Base-by-base conservation (phyloP, 1,139 yeast genomes). In the Blastobotrys arbuscula region DNA sequence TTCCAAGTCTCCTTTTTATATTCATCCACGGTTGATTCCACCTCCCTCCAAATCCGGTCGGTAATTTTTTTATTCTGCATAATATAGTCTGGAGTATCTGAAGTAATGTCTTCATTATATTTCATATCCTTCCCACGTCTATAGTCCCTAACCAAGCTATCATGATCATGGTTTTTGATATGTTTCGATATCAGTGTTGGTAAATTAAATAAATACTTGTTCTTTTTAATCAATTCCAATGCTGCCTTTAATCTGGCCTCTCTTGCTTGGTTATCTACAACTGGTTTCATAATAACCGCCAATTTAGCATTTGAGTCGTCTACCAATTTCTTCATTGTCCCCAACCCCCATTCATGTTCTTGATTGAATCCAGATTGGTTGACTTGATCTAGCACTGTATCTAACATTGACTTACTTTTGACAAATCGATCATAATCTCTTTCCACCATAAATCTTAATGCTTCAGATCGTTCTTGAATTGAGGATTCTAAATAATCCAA, bases 401-500 rank as follows among this genome's bases (percentile, higher is more conserved):
- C 89, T 20, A 83, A 65, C 10, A 78, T 70, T 16, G 84, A 78
- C 64, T 92, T 92, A 49, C 90, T 80, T 58, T 81, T 78, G 44
- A 90, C 84, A 57, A 89, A 88, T 57, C 78, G 75, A 49, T 80
- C 77, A 61, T 81, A 89, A 62, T 90, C 92, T 21, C 78, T 74
- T 58, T 85, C 86, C 7, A 90, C 84, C 31, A 85, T 76, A 15
- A 69, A 68, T 55, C 82, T 78, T 60, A 90, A 70, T 45, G 84
- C 83, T 12, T 74, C 73, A n/a, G 86, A 80, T 59, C 84, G 84
- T 20, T 77, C 71, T 18, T 78, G 75, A 31, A 90, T 79, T 26
- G 80, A 78, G 26, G 67, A 62, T 55, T 87, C 89, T 50, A 90
- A 70, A 45, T 68, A 73, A 35, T 71, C 74, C 50, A 88, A 71